These are phyloP conservation scores for Globisporangium nodosum DNA, from an alignment of 352 stramenopile genomes.

Conservation along the genomic window DNA sequence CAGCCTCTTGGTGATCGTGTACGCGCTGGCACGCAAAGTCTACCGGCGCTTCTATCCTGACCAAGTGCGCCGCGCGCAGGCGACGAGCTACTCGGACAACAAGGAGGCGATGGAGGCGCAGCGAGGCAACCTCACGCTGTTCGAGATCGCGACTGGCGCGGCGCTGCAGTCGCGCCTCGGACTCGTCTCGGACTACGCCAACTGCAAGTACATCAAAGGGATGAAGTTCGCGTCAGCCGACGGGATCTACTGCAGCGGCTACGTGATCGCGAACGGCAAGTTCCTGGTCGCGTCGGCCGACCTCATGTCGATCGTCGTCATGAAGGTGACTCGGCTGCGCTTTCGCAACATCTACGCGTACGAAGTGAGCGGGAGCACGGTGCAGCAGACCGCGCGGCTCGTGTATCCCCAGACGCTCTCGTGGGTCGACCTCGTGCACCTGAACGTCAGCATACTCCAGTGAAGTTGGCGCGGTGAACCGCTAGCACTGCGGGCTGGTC, in stretches of 20 bases:
- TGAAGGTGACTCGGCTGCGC: not conserved
- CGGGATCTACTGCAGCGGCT: conserved; percentile 56
- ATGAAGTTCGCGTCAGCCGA: conserved; percentile 29
- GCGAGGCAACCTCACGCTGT: conserved; percentile 8
- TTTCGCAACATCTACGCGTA: too few species aligned
- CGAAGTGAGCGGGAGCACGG: too few species aligned
- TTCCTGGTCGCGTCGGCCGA: not conserved
- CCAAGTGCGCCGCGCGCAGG: conserved; percentile 5
- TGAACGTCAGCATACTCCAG: too few species aligned
- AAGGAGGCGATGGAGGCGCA: conserved; percentile 9
- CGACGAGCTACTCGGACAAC: conserved; percentile 11
- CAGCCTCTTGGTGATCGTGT: not conserved
- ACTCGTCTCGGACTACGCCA: conserved; percentile 43
- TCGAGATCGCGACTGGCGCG: conserved; percentile 12
- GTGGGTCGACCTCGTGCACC: too few species aligned
- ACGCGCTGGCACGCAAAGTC: not conserved
- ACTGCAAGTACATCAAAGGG: conserved; percentile 29
- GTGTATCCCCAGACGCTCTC: too few species aligned
- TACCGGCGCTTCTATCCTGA: conserved; percentile 4
- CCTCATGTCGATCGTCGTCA: not conserved
- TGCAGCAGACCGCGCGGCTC: too few species aligned
- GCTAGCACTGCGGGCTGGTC: too few species aligned
- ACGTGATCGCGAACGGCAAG: conserved; percentile 21
- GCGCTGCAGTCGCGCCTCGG: conserved; percentile 15
- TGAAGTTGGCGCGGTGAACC: too few species aligned